These are phyloP conservation scores for Podospora appendiculata DNA, from an alignment of 495 filamentous ascomycete genomes.

Conservation along the genomic window DNA sequence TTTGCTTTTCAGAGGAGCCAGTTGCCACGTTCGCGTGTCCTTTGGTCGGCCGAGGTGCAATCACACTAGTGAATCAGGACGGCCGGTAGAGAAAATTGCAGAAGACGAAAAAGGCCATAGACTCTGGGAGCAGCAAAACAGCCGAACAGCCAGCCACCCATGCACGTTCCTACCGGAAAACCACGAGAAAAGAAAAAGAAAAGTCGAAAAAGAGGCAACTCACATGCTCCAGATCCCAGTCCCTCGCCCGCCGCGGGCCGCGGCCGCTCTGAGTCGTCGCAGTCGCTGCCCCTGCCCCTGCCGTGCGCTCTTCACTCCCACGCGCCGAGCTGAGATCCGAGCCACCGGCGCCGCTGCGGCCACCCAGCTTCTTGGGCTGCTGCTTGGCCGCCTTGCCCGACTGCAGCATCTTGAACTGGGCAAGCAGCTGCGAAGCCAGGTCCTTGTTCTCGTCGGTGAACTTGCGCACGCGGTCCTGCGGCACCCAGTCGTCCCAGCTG, in stretches of 20 bases:
- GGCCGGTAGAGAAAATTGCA: too few species aligned
- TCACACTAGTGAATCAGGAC: too few species aligned
- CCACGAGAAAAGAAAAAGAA: conserved; percentile 1
- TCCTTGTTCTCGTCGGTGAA: conserved; percentile 90
- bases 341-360: conserved; percentile 42
- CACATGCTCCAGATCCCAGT: conserved; percentile 83
- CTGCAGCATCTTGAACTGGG: conserved; percentile 42
- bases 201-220: conserved; percentile 28
- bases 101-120: too few species aligned
- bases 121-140: background rate
- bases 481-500: conserved; percentile 99
- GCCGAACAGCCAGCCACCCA: background rate
- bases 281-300: conserved; percentile 30
- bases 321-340: conserved; percentile 74
- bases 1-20: too few species aligned
- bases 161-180: background rate
- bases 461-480: conserved; percentile 88
- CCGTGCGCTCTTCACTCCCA: conserved; percentile 76
- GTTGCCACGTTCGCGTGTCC: too few species aligned
- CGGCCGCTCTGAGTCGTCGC: conserved; percentile 55
- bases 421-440: conserved; percentile 60
- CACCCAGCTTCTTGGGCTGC: conserved; percentile 44
- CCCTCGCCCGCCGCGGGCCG: conserved; percentile 59
- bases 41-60: too few species aligned
- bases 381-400: conserved; percentile 39